These are phyloP conservation scores for Sphaerulina musiva DNA, from an alignment of 2,329 filamentous ascomycete species.

Conservation along the genomic window DNA sequence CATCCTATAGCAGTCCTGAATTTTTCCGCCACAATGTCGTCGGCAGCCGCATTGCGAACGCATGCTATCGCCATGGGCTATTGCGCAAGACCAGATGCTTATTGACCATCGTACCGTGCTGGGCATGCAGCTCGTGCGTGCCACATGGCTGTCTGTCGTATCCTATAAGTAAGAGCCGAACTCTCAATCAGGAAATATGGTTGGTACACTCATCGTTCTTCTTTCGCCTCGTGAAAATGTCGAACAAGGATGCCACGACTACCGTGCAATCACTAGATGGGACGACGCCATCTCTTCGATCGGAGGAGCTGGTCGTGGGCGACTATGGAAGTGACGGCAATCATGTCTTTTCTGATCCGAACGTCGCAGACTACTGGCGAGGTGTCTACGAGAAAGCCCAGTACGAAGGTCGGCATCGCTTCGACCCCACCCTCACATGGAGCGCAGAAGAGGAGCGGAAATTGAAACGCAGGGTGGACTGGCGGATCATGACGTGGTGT, in stretches of 20 bases:
- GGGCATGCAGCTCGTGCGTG: conserved; percentile 6
- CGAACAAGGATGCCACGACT: conserved; percentile 3
- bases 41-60: neutral
- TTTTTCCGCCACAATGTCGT: neutral
- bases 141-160: neutral
- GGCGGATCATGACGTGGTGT: conserved; percentile 23
- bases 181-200: neutral
- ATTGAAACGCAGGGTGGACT: conserved; percentile 26
- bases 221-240: neutral
- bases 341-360: conserved; percentile 45
- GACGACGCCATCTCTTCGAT: conserved; percentile 9
- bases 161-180: conserved; percentile 3
- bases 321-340: conserved; percentile 17
- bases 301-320: conserved; percentile 15
- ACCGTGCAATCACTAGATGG: neutral
- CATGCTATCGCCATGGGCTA: conserved; percentile 5
- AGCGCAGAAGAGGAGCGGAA: conserved; percentile 39
- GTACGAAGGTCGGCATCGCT: conserved; percentile 46
- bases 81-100: conserved; percentile 4
- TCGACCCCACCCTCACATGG: conserved; percentile 44
- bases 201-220: neutral
- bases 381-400: conserved; percentile 49
- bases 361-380: conserved; percentile 49
- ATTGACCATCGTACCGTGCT: neutral
- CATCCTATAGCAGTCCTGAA: conserved; percentile 7